Conservation (phyloP, 768 basidiomycete species). For the Tephrocybe rancida region DNA sequence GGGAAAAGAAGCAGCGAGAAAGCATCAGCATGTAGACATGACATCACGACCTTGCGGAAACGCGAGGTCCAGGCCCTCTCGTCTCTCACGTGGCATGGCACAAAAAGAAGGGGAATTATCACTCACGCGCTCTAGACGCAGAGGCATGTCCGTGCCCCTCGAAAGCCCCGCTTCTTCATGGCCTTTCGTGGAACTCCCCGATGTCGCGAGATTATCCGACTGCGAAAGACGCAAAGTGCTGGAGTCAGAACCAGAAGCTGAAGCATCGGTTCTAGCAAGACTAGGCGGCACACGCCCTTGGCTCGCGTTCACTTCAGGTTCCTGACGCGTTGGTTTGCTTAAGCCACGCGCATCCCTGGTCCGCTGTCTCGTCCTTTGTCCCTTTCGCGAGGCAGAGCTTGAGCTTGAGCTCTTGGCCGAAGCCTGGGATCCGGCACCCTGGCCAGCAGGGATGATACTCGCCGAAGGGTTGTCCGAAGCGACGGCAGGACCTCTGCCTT, state of each 20-base stretch:
- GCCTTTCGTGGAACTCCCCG: constrained; percentile 6
- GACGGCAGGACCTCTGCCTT: constrained; percentile 5
- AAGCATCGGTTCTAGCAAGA: constrained; percentile 3
- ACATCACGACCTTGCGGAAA: constrained; percentile 2
- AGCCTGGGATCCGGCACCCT: not conserved
- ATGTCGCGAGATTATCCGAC: constrained; percentile 2
- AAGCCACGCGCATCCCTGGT: not conserved
- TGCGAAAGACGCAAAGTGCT: constrained; percentile 5
- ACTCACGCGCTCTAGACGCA: constrained; percentile 18
- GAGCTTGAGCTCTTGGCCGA: constrained; percentile 12
- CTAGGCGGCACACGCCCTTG: not conserved
- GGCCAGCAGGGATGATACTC: not conserved
- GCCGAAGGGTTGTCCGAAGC: not conserved
- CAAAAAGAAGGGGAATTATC: constrained; percentile 2
- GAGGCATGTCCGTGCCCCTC: not conserved
- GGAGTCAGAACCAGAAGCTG: constrained; percentile 4
- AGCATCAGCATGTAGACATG: constrained; percentile 10
- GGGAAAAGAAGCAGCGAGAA: not conserved
- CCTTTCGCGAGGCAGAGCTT: constrained; percentile 6
- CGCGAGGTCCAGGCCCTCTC: not conserved
- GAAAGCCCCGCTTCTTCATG: constrained; percentile 4
- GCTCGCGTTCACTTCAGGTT: constrained; percentile 2
- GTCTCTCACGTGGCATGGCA: constrained; percentile 13
- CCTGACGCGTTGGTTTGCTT: constrained; percentile 5
- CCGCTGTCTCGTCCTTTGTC: not conserved